These are phyloP conservation scores for Phlyctochytrium arcticum DNA, from an alignment of 192 early-diverging fungal species.

Conservation along the genomic window DNA sequence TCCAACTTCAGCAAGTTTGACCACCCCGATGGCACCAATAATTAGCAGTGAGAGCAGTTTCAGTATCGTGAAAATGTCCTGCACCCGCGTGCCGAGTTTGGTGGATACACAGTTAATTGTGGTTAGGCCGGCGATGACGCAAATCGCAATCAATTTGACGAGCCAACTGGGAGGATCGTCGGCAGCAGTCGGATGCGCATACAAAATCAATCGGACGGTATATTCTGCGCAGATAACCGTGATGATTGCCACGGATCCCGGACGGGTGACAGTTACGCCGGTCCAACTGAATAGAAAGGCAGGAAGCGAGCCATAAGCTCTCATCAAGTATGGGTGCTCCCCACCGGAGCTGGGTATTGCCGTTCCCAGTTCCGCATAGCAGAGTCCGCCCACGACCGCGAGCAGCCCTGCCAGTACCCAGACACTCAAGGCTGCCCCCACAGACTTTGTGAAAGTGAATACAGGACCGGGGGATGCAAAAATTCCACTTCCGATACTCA, in stretches of 20 bases:
- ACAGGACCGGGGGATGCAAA: constrained; percentile 62
- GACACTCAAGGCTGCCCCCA: constrained; percentile 30
- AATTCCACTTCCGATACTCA: constrained; percentile 57
- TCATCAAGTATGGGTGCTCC: constrained; percentile 79
- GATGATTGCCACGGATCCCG: constrained; percentile 70
- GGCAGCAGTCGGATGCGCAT: constrained; percentile 4
- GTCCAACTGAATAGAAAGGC: constrained; percentile 75
- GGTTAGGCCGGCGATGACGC: constrained; percentile 40
- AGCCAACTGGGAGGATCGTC: constrained; percentile 19
- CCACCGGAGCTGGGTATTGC: constrained; percentile 84
- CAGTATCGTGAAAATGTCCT: constrained; percentile 40
- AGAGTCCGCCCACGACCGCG: constrained; percentile 75
- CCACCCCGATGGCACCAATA: constrained; percentile 37
- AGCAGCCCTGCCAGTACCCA: constrained; percentile 39
- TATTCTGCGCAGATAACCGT: constrained; percentile 75
- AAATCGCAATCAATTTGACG: constrained; percentile 42
- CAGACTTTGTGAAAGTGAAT: constrained; percentile 27
- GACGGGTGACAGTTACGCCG: constrained; percentile 61
- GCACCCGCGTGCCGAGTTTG: constrained; percentile 31
- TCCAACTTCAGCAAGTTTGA: constrained; percentile 25
- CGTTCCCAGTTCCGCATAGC: constrained; percentile 88
- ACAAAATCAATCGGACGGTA: constrained; percentile 57
- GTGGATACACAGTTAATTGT: constrained; percentile 36
- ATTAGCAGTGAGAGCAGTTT: constrained; percentile 36
- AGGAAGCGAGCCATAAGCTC: constrained; percentile 66